phyloP scores from a whole-genome alignment of 352 stramenopile genomes.

The Phytophthora cajani region DNA sequence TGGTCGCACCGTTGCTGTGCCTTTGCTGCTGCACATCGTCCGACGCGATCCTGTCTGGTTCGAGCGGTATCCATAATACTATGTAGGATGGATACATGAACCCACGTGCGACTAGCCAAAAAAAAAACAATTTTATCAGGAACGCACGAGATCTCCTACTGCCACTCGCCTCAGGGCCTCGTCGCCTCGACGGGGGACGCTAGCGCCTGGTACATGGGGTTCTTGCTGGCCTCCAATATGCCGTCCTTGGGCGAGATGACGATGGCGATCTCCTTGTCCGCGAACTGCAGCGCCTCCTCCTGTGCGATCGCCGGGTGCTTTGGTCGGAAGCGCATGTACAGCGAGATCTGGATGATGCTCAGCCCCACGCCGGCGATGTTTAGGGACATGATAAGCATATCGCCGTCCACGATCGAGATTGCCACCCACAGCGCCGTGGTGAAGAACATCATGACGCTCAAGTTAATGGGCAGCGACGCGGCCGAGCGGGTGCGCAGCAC shows the following conservation, averaged over 20 bases:
- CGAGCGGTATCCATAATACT: too few species aligned
- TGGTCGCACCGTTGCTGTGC: conserved; percentile 5
- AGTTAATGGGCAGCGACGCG: conserved; percentile 35
- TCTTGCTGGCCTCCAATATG: conserved; percentile 22
- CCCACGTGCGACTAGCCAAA: not conserved
- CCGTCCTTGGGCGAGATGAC: conserved; percentile 28
- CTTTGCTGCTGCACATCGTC: not conserved
- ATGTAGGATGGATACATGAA: too few species aligned
- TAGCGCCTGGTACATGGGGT: conserved; percentile 30
- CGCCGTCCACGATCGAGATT: conserved; percentile 27
- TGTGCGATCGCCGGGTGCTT: conserved; percentile 4
- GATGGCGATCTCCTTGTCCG: conserved; percentile 25
- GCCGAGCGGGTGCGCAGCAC: conserved; percentile 28
- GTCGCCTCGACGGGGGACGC: conserved; percentile 20
- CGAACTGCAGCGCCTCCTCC: conserved; percentile 22
- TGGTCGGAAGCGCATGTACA: conserved; percentile 34
- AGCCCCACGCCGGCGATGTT: conserved; percentile 34
- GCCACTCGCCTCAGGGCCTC: conserved; percentile 1
- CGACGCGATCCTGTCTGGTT: not conserved
- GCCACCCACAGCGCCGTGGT: conserved; percentile 33
- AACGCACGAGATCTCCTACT: not conserved
- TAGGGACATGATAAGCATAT: conserved; percentile 42
- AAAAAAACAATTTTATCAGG: too few species aligned
- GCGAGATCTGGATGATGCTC: conserved; percentile 34
- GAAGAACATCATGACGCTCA: conserved; percentile 35